Percentiles rank a stretch among this genome's conserved stretches.
Conservation (phyloP, 2,329 filamentous ascomycete species). For the Aureobasidium sp. region DNA sequence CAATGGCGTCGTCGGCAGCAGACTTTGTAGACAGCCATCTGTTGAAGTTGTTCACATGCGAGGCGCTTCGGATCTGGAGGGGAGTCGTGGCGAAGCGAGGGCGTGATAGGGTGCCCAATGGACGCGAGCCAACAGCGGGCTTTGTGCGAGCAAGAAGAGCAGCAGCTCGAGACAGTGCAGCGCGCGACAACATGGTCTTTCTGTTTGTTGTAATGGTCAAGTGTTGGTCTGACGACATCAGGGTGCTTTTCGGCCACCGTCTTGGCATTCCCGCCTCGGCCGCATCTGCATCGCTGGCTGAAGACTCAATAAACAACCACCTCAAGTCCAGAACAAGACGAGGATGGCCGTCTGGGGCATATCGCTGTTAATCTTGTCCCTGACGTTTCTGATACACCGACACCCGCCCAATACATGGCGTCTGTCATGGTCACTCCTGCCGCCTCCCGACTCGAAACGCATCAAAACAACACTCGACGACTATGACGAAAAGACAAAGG, state of each 20-base stretch:
- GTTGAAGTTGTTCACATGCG: conserved; percentile 22
- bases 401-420: conserved; percentile 33
- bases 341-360: conserved; percentile 38
- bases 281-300: neutral
- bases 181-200: conserved; percentile 8
- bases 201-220: neutral
- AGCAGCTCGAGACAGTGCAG: conserved; percentile 19
- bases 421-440: conserved; percentile 24
- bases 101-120: conserved; percentile 18
- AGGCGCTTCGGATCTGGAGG: conserved; percentile 20
- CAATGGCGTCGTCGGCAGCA: conserved; percentile 33
- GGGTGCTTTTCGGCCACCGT: conserved; percentile 5
- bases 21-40: conserved; percentile 26
- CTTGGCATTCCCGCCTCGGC: conserved; percentile 3
- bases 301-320: neutral
- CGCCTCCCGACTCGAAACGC: conserved; percentile 5
- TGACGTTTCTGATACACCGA: conserved; percentile 35
- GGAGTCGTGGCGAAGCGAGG: conserved; percentile 3
- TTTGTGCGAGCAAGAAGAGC: conserved; percentile 17
- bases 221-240: conserved; percentile 3
- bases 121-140: conserved; percentile 14
- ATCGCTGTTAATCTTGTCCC: conserved; percentile 33
- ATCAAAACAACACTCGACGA: neutral
- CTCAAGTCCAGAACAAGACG: neutral
- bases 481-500: neutral